Percentiles rank a stretch among this genome's conserved stretches.
phyloP scores from a whole-genome alignment of 2,329 filamentous ascomycete species.

The Scleromitrula shiraiana region DNA sequence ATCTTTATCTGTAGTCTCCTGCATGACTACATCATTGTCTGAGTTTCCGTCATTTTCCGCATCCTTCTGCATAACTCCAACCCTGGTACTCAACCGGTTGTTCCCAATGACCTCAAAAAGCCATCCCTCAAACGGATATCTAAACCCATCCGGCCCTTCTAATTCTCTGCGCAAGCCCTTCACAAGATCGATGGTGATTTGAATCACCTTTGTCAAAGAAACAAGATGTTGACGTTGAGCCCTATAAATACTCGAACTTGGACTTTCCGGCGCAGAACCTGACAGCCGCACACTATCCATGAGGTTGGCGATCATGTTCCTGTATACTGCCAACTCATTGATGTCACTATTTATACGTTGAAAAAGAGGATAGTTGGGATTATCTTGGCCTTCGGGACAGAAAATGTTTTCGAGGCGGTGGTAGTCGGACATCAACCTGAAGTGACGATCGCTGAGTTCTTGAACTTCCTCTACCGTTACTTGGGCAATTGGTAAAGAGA shows the following conservation, averaged over 20 bases:
- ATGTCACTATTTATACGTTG: neutral
- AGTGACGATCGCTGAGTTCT: neutral
- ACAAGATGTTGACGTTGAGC: too few relatives aligned
- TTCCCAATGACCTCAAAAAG: neutral
- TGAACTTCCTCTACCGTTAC: neutral
- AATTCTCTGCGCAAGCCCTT: neutral
- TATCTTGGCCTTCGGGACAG: neutral
- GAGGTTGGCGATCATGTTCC: neutral
- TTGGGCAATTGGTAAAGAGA: neutral
- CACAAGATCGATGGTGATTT: neutral
- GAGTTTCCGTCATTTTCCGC: too few relatives aligned
- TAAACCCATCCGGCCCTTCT: neutral
- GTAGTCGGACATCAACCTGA: neutral
- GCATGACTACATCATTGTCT: too few relatives aligned
- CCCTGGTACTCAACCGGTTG: neutral
- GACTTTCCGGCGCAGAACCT: too few relatives aligned
- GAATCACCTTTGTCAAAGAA: too few relatives aligned
- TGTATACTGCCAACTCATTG: neutral
- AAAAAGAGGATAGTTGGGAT: neutral
- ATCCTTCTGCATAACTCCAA: too few relatives aligned
- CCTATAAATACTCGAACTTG: too few relatives aligned
- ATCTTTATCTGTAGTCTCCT: too few relatives aligned
- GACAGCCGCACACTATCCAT: too few relatives aligned
- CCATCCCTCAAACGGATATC: neutral
- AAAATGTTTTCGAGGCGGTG: neutral